Percentiles rank a stretch among this genome's conserved stretches.
Conservation (phyloP, 805 yeast species). For the Hanseniaspora nectarophila region DNA sequence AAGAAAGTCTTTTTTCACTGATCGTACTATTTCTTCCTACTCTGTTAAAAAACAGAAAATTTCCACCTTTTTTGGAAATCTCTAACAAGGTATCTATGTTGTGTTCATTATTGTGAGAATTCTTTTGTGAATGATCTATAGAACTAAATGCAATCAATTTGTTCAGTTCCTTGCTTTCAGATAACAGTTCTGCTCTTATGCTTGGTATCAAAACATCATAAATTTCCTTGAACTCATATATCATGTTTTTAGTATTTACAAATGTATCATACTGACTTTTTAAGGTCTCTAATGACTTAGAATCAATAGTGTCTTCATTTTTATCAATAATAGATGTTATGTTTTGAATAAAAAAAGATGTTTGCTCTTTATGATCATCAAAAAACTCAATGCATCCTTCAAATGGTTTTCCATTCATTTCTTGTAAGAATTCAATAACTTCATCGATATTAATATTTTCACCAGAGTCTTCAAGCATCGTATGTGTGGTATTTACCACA, state of each 20-base stretch:
- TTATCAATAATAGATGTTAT: background rate
- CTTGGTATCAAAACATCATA: conserved; percentile 1
- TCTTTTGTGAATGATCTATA: conserved; percentile 1
- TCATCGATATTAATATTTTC: background rate
- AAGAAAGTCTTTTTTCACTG: conserved; percentile 10
- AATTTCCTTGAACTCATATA: conserved; percentile 9
- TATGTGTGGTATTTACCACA: background rate
- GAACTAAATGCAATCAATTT: conserved; percentile 8
- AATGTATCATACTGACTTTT: background rate
- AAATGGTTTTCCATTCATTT: background rate
- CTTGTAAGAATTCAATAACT: background rate
- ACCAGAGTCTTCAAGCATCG: background rate
- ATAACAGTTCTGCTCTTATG: background rate
- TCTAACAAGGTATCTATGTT: background rate
- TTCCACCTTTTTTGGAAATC: conserved; percentile 5
- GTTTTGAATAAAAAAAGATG: background rate
- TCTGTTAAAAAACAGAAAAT: background rate
- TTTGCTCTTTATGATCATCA: background rate
- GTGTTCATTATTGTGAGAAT: background rate
- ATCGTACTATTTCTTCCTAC: conserved; percentile 1
- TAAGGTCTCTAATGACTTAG: background rate
- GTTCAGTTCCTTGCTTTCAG: background rate
- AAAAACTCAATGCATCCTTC: background rate
- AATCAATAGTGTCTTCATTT: background rate
- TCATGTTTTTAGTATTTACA: background rate